phyloP scores from a whole-genome alignment of 2,329 filamentous ascomycete genomes.

The Phoma sp. region DNA sequence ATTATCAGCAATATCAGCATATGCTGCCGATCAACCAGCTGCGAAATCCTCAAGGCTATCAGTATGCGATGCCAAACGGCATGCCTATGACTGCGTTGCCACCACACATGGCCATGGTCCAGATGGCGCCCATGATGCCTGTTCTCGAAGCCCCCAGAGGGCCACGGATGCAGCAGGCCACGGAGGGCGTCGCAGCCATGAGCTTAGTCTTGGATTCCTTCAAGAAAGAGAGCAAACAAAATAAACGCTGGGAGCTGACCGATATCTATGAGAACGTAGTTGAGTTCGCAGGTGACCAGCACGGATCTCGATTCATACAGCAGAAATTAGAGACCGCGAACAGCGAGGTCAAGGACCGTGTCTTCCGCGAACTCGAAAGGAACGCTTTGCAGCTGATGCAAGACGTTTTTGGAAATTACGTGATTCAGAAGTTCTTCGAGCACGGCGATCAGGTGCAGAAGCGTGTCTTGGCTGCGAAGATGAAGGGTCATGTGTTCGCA shows the following conservation, averaged over 20 bases:
- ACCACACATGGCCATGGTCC: conserved; percentile 42
- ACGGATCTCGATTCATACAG: conserved; percentile 95
- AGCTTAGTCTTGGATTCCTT: conserved; percentile 82
- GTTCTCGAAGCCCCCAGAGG: conserved; percentile 50
- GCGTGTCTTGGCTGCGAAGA: conserved; percentile 80
- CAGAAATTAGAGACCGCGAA: conserved; percentile 90
- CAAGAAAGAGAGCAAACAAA: conserved; percentile 73
- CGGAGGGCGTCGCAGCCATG: conserved; percentile 62
- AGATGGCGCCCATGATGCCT: conserved; percentile 45
- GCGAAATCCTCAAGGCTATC: conserved; percentile 43
- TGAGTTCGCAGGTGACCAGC: conserved; percentile 94
- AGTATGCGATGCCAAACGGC: conserved; percentile 45
- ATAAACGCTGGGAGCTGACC: conserved; percentile 79
- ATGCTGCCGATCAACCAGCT: conserved; percentile 46
- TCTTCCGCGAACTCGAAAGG: conserved; percentile 85
- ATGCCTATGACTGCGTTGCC: conserved; percentile 44
- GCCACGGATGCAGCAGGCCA: conserved; percentile 60
- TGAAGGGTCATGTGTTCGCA: conserved; percentile 82
- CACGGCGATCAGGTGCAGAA: conserved; percentile 95
- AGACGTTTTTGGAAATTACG: conserved; percentile 97
- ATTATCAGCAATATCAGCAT: conserved; percentile 42
- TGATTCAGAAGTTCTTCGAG: conserved; percentile 97
- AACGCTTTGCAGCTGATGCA: conserved; percentile 91
- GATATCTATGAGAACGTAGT: conserved; percentile 88
- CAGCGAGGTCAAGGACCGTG: conserved; percentile 90